phyloP scores from a whole-genome alignment of 352 stramenopile species.

The Elongisporangium anandrum region DNA sequence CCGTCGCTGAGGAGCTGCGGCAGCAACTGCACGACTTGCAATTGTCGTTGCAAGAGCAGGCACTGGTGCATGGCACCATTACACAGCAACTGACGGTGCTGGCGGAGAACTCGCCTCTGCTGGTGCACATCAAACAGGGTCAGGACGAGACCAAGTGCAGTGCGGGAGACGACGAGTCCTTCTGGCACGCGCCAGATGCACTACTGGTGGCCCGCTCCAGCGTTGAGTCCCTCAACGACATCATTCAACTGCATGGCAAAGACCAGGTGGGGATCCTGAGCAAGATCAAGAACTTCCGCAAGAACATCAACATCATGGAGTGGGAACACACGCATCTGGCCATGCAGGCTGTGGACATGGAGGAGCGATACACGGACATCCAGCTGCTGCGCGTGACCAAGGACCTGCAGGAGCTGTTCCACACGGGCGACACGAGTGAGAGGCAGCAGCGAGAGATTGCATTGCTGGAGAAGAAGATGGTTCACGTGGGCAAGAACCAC shows the following conservation, averaged over 20 bases:
- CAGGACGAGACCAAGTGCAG: conserved; percentile 80
- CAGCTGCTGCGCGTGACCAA: conserved; percentile 92
- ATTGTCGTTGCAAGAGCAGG: conserved; percentile 21
- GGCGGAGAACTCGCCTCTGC: conserved; percentile 66
- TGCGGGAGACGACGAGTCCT: conserved; percentile 49
- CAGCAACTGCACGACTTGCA: conserved; percentile 40
- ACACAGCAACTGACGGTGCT: conserved; percentile 24
- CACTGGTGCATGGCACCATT: conserved; percentile 3
- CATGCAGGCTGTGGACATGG: conserved; percentile 78
- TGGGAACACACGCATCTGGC: conserved; percentile 87
- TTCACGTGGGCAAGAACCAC: conserved; percentile 57
- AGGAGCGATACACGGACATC: conserved; percentile 92
- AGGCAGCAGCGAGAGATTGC: conserved; percentile 74
- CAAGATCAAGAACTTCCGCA: conserved; percentile 92
- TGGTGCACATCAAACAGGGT: conserved; percentile 89
- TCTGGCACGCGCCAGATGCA: conserved; percentile 20
- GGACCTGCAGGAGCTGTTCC: conserved; percentile 89
- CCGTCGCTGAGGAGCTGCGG: conserved; percentile 52
- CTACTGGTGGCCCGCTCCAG: conserved; percentile 73
- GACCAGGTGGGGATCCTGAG: conserved; percentile 83
- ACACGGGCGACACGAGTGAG: conserved; percentile 72
- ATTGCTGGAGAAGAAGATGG: conserved; percentile 72
- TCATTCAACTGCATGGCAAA: conserved; percentile 81
- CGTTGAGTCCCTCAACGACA: conserved; percentile 86
- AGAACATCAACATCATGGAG: conserved; percentile 93